Base-by-base conservation (phyloP, 257 asterid genomes). In the Nicotiana undulata region DNA sequence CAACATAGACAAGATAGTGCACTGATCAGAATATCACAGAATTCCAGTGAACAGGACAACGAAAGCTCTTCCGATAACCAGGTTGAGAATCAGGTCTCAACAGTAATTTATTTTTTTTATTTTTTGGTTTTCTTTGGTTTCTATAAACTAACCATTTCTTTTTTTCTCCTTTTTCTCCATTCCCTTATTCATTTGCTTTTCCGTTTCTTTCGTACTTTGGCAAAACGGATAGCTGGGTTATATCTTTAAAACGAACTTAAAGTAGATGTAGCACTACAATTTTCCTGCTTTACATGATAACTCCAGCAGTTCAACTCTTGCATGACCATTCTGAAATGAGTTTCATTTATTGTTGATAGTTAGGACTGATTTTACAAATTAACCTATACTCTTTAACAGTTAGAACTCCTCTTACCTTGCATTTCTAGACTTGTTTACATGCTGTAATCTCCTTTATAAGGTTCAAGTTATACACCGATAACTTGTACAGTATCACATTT, bases 11-110 rank as follows among this genome's bases (percentile, higher is more conserved):
- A 83, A 51, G 94, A 84, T 77, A 89, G 86, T 81, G 75, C 85
- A 72, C 68, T 90, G 85, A 88, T 90, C 84, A 79, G 82, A 80
- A 52, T 90, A 82, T 86, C 95, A 18, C 84, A 83, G 78, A 86
- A 83, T 67, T 76, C 86, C 20, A 82, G 83, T 72, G 93, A 85
- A 70, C 75, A 76, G 20, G 86, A 88, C 75, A 83, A 76, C 58
- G 75, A 77, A 40, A 82, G 56, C 6, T 65, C 83, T 83, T 79
- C 88, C 8, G 87, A 77, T 61, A 52, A 82, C 79, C 84, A 67
- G 16, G 55, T 81, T 55, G 88, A 76, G 79, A 77, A 67, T 22
- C 77, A 24, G 81, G 81, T 81, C 55, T 68, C 53, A 81, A 80
- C 20, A 86, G 22, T 86, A 94, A 91, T 86, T 83, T 76, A n/a